Conservation (phyloP, 2,329 filamentous ascomycete genomes). For the Fusarium armeniacum region DNA sequence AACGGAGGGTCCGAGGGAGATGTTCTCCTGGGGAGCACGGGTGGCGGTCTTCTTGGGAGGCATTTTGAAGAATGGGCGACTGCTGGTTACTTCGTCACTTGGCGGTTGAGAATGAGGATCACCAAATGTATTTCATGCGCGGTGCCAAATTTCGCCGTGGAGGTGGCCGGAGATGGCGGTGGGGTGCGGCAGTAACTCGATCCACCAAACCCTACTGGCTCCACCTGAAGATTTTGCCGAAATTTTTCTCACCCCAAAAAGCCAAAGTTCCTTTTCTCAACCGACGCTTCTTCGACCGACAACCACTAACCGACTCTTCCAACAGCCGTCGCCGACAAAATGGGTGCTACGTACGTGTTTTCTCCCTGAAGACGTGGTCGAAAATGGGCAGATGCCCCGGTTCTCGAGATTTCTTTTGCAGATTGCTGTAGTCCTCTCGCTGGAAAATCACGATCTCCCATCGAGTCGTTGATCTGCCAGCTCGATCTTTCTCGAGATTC, state of each 20-base stretch:
- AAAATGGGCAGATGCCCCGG: slow-evolving; percentile 59
- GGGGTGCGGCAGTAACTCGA: slow-evolving; percentile 56
- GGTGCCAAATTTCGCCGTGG: slow-evolving; percentile 37
- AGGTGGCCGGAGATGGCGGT: slow-evolving; percentile 54
- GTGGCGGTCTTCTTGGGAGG: slow-evolving; percentile 87
- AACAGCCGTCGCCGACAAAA: slow-evolving; percentile 59
- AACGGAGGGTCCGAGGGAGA: slow-evolving; percentile 96
- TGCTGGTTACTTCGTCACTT: slow-evolving; percentile 55
- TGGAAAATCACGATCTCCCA: slow-evolving; percentile 64
- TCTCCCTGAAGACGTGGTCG: slow-evolving; percentile 55
- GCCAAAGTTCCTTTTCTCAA: slow-evolving; percentile 15
- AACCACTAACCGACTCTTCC: slow-evolving; percentile 58
- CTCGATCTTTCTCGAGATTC: slow-evolving; percentile 80
- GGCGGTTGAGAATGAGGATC: slow-evolving; percentile 55
- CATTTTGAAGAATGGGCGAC: slow-evolving; percentile 74
- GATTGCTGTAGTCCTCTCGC: slow-evolving; percentile 90
- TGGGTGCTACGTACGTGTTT: slow-evolving; percentile 68
- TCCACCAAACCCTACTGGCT: slow-evolving; percentile 51
- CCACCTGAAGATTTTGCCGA: slow-evolving; percentile 30
- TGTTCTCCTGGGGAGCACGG: slow-evolving; percentile 92
- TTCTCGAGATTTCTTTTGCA: slow-evolving; percentile 64
- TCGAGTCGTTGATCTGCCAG: slow-evolving; percentile 68
- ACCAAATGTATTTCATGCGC: slow-evolving; percentile 48
- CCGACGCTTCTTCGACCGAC: slow-evolving; percentile 50
- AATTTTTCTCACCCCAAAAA: slow-evolving; percentile 32